phyloP scores from a whole-genome alignment of 345 rosid species.

The Salix udensis region DNA sequence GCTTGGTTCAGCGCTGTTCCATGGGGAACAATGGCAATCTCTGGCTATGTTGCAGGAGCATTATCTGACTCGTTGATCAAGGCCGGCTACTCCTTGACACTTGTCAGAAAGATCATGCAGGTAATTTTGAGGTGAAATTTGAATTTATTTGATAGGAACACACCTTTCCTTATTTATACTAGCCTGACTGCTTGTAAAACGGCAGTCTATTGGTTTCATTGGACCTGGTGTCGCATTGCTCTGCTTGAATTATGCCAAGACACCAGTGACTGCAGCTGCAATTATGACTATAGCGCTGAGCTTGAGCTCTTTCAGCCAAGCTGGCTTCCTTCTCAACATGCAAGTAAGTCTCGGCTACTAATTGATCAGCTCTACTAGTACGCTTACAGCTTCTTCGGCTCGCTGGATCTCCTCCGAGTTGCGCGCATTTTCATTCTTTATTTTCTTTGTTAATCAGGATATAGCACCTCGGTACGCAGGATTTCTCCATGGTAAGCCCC shows the following conservation, averaged over 20 bases:
- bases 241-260: conserved; percentile 65
- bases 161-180: neutral
- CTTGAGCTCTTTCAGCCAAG: conserved; percentile 96
- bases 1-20: conserved; percentile 99
- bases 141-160: neutral
- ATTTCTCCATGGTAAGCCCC: conserved; percentile 65
- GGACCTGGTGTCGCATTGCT: conserved; percentile 85
- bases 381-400: too few species aligned
- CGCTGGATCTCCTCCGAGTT: neutral
- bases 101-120: conserved; percentile 91
- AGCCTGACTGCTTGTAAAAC: conserved; percentile 1
- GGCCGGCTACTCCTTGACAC: conserved; percentile 69
- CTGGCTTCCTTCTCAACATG: conserved; percentile 91
- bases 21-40: conserved; percentile 90
- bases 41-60: conserved; percentile 78
- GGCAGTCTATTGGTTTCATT: conserved; percentile 79
- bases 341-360: conserved; percentile 50
- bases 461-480: conserved; percentile 93
- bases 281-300: conserved; percentile 71
- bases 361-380: neutral
- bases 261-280: conserved; percentile 61
- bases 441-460: conserved; percentile 48
- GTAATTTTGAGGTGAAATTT: conserved; percentile 24
- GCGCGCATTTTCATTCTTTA: neutral
- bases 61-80: conserved; percentile 62